phyloP scores from a whole-genome alignment of 306 rosid species.

The Medicago ruthenica region DNA sequence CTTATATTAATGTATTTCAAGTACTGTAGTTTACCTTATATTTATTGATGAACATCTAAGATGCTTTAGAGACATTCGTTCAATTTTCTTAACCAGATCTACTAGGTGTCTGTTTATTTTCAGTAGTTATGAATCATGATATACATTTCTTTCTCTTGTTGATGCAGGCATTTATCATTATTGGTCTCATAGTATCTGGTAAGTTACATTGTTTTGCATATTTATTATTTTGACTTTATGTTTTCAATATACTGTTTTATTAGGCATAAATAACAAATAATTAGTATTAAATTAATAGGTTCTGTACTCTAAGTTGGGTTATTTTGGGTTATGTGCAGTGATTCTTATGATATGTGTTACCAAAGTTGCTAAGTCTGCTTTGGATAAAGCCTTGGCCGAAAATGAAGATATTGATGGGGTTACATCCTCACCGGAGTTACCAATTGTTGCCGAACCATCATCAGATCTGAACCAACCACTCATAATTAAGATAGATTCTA shows the following conservation, averaged over 20 bases:
- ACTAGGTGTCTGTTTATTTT: too few relatives aligned
- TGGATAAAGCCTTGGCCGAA: slow-evolving; percentile 94
- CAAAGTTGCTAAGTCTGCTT: slow-evolving; percentile 83
- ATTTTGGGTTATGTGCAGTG: slow-evolving; percentile 65
- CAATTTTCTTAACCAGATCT: too few relatives aligned
- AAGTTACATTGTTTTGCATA: slow-evolving; percentile 45
- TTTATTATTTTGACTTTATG: not conserved
- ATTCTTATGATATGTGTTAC: slow-evolving; percentile 78
- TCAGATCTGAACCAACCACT: slow-evolving; percentile 79
- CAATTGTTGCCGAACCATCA: slow-evolving; percentile 61
- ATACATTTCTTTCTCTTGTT: slow-evolving; percentile 42
- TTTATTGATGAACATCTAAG: not conserved
- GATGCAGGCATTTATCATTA: slow-evolving; percentile 79
- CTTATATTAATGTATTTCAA: slow-evolving; percentile 21
- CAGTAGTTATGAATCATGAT: not conserved
- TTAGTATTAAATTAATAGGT: not conserved
- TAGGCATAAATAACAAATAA: not conserved
- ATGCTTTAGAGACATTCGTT: too few relatives aligned
- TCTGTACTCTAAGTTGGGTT: slow-evolving; percentile 16
- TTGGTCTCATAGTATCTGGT: slow-evolving; percentile 79
- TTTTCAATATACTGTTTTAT: not conserved
- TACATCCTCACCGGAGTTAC: slow-evolving; percentile 53
- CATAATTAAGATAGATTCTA: slow-evolving; percentile 69
- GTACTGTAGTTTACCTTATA: slow-evolving; percentile 16
- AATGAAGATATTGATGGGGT: slow-evolving; percentile 62